These are phyloP conservation scores for Sarocladiaceae sp. DNA, from an alignment of 2,329 filamentous ascomycete genomes.

Conservation along the genomic window DNA sequence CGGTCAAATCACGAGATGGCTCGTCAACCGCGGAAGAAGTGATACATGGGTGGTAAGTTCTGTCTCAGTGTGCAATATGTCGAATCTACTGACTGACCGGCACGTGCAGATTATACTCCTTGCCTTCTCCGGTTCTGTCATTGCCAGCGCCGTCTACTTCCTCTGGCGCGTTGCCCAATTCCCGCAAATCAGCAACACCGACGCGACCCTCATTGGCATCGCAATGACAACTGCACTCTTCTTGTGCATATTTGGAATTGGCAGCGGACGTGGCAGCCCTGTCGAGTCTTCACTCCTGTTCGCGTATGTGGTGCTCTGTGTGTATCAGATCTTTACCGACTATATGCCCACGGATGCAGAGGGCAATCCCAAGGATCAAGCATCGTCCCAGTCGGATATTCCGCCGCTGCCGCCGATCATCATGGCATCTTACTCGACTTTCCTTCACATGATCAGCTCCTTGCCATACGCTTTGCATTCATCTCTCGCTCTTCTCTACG, in stretches of 20 bases:
- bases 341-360: slow-evolving; percentile 78
- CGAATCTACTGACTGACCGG: not conserved
- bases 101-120: slow-evolving; percentile 74
- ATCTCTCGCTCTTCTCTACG: slow-evolving; percentile 79
- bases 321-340: slow-evolving; percentile 99
- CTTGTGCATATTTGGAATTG: slow-evolving; percentile 89
- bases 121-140: slow-evolving; percentile 82
- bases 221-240: slow-evolving; percentile 91
- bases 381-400: slow-evolving; percentile 71
- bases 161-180: slow-evolving; percentile 93
- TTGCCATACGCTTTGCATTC: slow-evolving; percentile 82
- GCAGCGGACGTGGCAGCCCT: slow-evolving; percentile 87
- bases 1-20: slow-evolving; percentile 89
- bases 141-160: slow-evolving; percentile 93
- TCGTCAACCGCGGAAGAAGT: slow-evolving; percentile 88
- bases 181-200: slow-evolving; percentile 86
- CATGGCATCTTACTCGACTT: slow-evolving; percentile 95
- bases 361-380: slow-evolving; percentile 40
- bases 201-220: slow-evolving; percentile 88
- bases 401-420: slow-evolving; percentile 96
- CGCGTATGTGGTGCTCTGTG: slow-evolving; percentile 95
- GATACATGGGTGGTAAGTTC: slow-evolving; percentile 92
- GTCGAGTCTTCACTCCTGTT: slow-evolving; percentile 94
- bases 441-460: slow-evolving; percentile 77
- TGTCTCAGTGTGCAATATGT: not conserved